These are phyloP conservation scores for Nakaseomyces sp. DNA, from an alignment of 1,139 yeast genomes.

Conservation along the genomic window DNA sequence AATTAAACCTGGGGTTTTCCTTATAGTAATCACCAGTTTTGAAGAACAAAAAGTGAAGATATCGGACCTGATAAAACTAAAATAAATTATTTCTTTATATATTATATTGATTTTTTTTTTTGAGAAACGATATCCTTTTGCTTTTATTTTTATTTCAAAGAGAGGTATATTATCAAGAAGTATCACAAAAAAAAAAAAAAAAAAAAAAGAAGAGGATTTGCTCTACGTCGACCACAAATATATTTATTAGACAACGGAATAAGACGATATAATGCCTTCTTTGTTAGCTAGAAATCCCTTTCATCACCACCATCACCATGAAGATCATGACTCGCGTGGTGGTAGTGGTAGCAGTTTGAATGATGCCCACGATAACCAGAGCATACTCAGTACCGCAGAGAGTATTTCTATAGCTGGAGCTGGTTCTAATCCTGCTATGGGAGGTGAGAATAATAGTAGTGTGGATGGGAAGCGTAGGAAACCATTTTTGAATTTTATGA, in stretches of 20 bases:
- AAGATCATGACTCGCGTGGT: background rate
- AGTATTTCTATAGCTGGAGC: slow-evolving; percentile 4
- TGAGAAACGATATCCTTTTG: too few species aligned
- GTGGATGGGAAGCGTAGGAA: slow-evolving; percentile 11
- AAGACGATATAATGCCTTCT: background rate
- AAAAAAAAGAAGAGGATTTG: too few species aligned
- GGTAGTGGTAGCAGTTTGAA: background rate
- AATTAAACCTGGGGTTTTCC: too few species aligned
- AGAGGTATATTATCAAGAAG: too few species aligned
- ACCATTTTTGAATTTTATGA: slow-evolving; percentile 13
- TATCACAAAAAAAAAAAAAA: too few species aligned
- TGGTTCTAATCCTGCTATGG: background rate
- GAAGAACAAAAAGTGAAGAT: too few species aligned
- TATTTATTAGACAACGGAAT: too few species aligned
- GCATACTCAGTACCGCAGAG: slow-evolving; percentile 2
- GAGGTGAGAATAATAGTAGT: slow-evolving; percentile 7
- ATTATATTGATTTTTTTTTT: too few species aligned
- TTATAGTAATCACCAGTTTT: too few species aligned
- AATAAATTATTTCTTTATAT: too few species aligned
- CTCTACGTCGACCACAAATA: background rate
- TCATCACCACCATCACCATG: slow-evolving; percentile 4
- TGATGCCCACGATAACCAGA: background rate
- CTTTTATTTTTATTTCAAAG: too few species aligned
- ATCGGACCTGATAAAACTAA: too few species aligned
- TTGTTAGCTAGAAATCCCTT: slow-evolving; percentile 3